These are phyloP conservation scores for Tuber borchii DNA, from an alignment of 495 filamentous ascomycete genomes.

Conservation along the genomic window DNA sequence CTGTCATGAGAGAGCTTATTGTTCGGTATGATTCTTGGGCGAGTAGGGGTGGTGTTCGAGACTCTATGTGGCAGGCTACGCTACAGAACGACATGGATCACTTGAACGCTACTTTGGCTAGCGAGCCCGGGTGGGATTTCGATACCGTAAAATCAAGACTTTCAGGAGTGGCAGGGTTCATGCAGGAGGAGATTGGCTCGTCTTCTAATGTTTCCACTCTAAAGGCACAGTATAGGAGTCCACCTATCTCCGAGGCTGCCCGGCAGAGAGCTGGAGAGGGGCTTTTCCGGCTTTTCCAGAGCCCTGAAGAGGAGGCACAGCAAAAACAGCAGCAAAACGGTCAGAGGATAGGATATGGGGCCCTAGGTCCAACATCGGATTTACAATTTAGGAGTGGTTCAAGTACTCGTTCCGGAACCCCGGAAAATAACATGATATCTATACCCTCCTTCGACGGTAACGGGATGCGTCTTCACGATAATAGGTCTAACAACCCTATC, in stretches of 20 bases:
- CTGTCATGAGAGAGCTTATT: constrained; percentile 64
- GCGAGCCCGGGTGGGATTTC: constrained; percentile 74
- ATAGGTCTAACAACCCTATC: constrained; percentile 17
- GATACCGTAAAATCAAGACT: constrained; percentile 47
- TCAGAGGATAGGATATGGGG: constrained; percentile 15
- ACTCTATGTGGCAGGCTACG: constrained; percentile 58
- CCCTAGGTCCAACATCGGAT: constrained; percentile 16
- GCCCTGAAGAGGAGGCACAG: constrained; percentile 29
- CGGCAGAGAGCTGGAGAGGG: constrained; percentile 26
- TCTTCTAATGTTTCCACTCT: constrained; percentile 19
- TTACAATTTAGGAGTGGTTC: constrained; percentile 24
- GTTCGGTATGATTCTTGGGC: constrained; percentile 82
- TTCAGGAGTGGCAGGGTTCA: constrained; percentile 34
- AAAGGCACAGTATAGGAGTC: constrained; percentile 14
- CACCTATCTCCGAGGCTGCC: constrained; percentile 15
- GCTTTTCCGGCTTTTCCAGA: constrained; percentile 26
- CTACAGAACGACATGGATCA: constrained; percentile 56
- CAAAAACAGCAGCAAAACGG: constrained; percentile 15
- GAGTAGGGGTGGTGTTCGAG: constrained; percentile 69
- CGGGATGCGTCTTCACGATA: constrained; percentile 30
- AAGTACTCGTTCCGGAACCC: constrained; percentile 26
- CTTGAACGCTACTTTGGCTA: constrained; percentile 75
- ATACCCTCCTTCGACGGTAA: constrained; percentile 40
- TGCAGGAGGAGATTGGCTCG: constrained; percentile 28
- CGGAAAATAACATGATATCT: constrained; percentile 38